Conservation (phyloP, 257 asterid genomes). For the Mitragyna speciosa region DNA sequence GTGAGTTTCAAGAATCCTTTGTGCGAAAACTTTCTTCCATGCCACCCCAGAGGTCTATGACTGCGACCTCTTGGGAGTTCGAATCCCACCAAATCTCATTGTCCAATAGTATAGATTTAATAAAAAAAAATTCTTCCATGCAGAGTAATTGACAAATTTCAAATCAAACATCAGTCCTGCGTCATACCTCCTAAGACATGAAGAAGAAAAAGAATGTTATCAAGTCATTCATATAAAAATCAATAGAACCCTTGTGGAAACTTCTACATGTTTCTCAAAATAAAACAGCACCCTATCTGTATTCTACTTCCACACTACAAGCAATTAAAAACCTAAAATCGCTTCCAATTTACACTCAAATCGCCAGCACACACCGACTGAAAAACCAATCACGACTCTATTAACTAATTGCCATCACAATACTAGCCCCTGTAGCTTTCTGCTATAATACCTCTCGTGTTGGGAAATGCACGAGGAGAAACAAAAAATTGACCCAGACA, state of each 20-base stretch:
- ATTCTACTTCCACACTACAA: constrained; percentile 19
- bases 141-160: not conserved
- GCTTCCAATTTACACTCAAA: constrained; percentile 38
- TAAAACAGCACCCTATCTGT: constrained; percentile 19
- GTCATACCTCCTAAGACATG: not conserved
- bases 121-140: too few species aligned
- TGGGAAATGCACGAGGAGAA: constrained; percentile 39
- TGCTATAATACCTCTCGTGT: constrained; percentile 39
- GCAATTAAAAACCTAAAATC: constrained; percentile 1
- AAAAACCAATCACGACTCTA: constrained; percentile 39
- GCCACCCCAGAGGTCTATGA: too few species aligned
- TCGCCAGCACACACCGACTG: constrained; percentile 36
- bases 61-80: too few species aligned
- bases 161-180: not conserved
- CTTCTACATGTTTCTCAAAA: constrained; percentile 7
- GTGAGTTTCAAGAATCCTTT: not conserved
- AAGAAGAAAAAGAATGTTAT: not conserved
- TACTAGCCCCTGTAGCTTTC: constrained; percentile 32
- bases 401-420: constrained; percentile 39
- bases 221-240: not conserved
- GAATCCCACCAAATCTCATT: too few species aligned
- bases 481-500: constrained; percentile 52
- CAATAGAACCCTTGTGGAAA: not conserved
- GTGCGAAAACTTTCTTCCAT: not conserved
- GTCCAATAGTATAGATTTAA: too few species aligned